phyloP scores from a whole-genome alignment of 1,284 basidiomycete genomes.

The Sanghuangporus weigelae region DNA sequence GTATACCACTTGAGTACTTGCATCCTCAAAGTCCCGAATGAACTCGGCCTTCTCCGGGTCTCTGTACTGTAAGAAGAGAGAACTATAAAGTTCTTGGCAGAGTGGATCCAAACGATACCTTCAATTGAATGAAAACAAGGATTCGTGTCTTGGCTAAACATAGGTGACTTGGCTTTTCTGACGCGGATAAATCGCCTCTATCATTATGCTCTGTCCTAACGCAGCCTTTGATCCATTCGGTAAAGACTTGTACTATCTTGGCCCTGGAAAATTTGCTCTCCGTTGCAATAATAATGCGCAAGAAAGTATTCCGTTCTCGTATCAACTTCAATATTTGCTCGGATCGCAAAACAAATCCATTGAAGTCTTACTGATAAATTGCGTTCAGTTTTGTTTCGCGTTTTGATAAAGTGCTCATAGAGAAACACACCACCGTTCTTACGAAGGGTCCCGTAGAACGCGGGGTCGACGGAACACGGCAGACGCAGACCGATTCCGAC shows the following conservation, averaged over 20 bases:
- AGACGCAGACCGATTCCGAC: neutral
- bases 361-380: neutral
- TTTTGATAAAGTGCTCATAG: neutral
- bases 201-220: neutral
- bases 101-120: too few species aligned
- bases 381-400: neutral
- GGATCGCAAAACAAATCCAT: neutral
- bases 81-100: too few species aligned
- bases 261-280: neutral
- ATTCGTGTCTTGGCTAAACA: too few species aligned
- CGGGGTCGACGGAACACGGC: neutral
- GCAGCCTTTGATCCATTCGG: neutral
- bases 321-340: neutral
- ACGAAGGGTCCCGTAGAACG: neutral
- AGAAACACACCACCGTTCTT: neutral
- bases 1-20: too few species aligned
- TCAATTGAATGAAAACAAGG: too few species aligned
- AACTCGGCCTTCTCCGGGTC: too few species aligned
- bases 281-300: neutral
- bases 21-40: too few species aligned
- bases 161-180: neutral
- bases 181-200: neutral
- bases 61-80: too few species aligned
- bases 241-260: neutral
- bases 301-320: neutral